Evolutionary conservation across 176 grass and related monocot genomes (phyloP), one percentile per base, ranked within the genome.

Genomic region (Aegilops umbellulata): DNA sequence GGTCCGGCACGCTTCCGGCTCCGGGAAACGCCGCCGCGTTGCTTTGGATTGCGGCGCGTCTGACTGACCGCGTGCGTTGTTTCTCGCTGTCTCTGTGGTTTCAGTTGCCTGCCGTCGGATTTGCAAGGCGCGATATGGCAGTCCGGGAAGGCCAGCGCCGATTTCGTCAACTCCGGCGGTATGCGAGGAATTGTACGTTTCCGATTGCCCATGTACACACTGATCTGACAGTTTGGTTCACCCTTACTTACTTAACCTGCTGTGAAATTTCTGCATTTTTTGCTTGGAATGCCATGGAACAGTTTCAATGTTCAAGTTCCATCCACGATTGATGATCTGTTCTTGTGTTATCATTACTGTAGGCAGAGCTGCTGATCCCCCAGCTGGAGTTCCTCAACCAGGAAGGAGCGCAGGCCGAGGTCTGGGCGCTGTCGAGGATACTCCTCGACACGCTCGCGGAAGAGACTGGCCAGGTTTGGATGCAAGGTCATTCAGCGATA

Each of bases 341-440:
- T 14, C 39, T 53, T 76, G 44, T 47, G 36, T 79, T 22, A 23
- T 66, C n/a, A 80, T 65, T 5, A 1, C 27, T 93, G 69, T 65
- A 98, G 97, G 97, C 91, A 42, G 94, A 98, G 61, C 92, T 98
- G 30, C 67, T 98, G 85, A 98, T 96, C 76, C 94, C 97, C 74
- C 92, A 98, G 70, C 63, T 98, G 69, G 90, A 95, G 76, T 98
- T 98, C 88, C 93, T 98, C 60, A 95, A 98, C 65, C 78, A 89
- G 76, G 94, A 95, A 94, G 97, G 97, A 86, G 97, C 97, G 55
- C 97, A 98, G 65, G 97, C 86, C 35, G 94, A 94, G 78, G 79
- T 98, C 68, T 98, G 97, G 97, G 92, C 90, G 31, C 80, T 93
- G 25, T 94, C 97, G 14, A 95, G 87, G 51, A 90, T 98, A 83